These are phyloP conservation scores for Phytophthora pistaciae DNA, from an alignment of 352 stramenopile species.

Conservation along the genomic window DNA sequence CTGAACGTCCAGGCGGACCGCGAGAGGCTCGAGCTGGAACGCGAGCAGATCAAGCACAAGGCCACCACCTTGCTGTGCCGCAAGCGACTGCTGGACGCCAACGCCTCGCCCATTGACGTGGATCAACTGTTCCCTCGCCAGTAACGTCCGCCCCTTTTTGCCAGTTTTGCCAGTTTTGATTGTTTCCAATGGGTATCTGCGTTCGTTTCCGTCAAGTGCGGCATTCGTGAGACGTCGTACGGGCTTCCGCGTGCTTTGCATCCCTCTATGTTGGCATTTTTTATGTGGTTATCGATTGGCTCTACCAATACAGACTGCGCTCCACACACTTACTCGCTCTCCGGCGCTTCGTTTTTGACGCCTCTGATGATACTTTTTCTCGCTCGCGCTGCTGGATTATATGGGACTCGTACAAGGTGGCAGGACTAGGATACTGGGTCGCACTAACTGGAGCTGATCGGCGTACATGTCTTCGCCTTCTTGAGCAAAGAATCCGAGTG, in stretches of 20 bases:
- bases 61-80: slow-evolving; percentile 37
- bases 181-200: not conserved
- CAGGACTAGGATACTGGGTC: slow-evolving; percentile 6
- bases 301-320: slow-evolving; percentile 42
- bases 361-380: slow-evolving; percentile 28
- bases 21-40: slow-evolving; percentile 46
- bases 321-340: slow-evolving; percentile 29
- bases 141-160: slow-evolving; percentile 4
- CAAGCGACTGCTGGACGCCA: slow-evolving; percentile 43
- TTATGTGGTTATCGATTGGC: slow-evolving; percentile 43
- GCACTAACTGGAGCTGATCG: slow-evolving; percentile 71
- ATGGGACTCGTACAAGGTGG: slow-evolving; percentile 28
- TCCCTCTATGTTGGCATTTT: slow-evolving; percentile 49
- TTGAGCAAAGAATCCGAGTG: slow-evolving; percentile 74
- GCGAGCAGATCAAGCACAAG: slow-evolving; percentile 47
- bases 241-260: slow-evolving; percentile 28
- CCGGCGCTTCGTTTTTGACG: slow-evolving; percentile 15
- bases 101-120: slow-evolving; percentile 28
- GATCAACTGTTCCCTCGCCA: slow-evolving; percentile 37
- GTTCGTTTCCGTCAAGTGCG: not conserved
- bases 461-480: slow-evolving; percentile 76
- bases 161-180: slow-evolving; percentile 18
- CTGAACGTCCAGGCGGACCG: slow-evolving; percentile 37
- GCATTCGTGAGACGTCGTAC: not conserved
- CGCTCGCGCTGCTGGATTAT: slow-evolving; percentile 26